Evolutionary conservation across 1,284 basidiomycete genomes (phyloP), one percentile per base, ranked within the genome.

Genomic region (Boletus smithii): DNA sequence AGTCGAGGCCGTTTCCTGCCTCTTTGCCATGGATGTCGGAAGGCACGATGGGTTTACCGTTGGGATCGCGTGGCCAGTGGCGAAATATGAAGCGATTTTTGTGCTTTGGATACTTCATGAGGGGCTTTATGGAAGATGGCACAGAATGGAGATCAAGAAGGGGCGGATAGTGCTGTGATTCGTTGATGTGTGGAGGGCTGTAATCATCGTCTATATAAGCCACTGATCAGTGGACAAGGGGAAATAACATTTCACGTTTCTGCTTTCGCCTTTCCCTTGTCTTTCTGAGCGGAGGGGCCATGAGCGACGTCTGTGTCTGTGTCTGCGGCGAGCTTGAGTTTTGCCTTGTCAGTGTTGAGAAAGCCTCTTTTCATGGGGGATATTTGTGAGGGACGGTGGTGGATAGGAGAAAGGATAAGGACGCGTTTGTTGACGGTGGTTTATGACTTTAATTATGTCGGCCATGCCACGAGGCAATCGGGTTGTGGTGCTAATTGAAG

Each of bases 1-100:
- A 50, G 17, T 60, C 50, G 9, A 66, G 47, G 0, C 61, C 63
- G 39, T 73, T 73, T 2, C 56, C 50, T 0, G 68, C 58, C 46
- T 52, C 55, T 47, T 71, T 73, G 1, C 59, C 57, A 0, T 22
- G 50, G 6, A 59, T 37, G 10, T 42, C 31, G 8, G 47, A 48
- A 3, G 44, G 54, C 1, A 22, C 0, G 23, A 61, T 45, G 11
- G 17, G 1, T 34, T 51, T 47, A 22, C 59, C 59, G 2, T 52
- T 45, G 18, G 59, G 59, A 43, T 61, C 48, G 16, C 61, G 59
- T 16, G 61, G 61, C 59, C 61, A 61, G 9, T 13, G 7, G 26
- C 48, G 61, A 16, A 61, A 63, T 31, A 59, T 30, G 5, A 51
- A 48, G 27, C 59, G 48, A 3, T 26, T 46, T 14, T 44, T 47